phyloP scores from a whole-genome alignment of 2,329 filamentous ascomycete genomes.

The Alternaria arbusti region DNA sequence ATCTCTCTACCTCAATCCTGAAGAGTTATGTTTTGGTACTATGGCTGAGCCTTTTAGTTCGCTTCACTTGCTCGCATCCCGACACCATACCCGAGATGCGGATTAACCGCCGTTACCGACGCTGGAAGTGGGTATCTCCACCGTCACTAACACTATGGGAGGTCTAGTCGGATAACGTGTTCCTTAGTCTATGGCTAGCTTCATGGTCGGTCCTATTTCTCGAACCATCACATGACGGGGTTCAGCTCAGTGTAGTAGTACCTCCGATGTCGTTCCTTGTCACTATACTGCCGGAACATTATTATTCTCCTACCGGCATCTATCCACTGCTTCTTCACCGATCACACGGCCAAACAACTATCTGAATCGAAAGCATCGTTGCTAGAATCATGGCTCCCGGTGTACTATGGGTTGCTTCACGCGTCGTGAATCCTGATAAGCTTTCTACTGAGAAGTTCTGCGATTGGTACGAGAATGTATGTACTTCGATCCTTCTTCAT shows the following conservation, averaged over 20 bases:
- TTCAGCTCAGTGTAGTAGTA: neutral
- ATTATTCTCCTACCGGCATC: neutral
- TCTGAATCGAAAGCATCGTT: neutral
- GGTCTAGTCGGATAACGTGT: neutral
- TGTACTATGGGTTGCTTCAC: conserved; percentile 37
- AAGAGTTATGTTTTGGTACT: neutral
- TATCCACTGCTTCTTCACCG: neutral
- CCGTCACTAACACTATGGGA: neutral
- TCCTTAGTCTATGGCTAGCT: neutral
- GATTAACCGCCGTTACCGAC: neutral
- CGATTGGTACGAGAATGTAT: conserved; percentile 39
- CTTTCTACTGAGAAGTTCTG: conserved; percentile 24
- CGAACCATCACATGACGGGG: neutral
- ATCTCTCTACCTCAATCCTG: neutral
- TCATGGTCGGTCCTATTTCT: neutral
- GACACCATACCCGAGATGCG: neutral
- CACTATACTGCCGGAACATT: neutral
- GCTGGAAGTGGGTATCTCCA: neutral
- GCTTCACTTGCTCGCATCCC: neutral
- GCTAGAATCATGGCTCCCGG: conserved; percentile 26
- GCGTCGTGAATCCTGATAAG: conserved; percentile 4
- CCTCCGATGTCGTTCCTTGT: neutral
- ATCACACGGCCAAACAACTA: neutral
- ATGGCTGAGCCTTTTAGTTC: neutral
- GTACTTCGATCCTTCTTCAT: neutral